Evolutionary conservation across 192 early-diverging fungal species (phyloP), one percentile per base, ranked within the genome.

Genomic region (Linnemannia zychae): DNA sequence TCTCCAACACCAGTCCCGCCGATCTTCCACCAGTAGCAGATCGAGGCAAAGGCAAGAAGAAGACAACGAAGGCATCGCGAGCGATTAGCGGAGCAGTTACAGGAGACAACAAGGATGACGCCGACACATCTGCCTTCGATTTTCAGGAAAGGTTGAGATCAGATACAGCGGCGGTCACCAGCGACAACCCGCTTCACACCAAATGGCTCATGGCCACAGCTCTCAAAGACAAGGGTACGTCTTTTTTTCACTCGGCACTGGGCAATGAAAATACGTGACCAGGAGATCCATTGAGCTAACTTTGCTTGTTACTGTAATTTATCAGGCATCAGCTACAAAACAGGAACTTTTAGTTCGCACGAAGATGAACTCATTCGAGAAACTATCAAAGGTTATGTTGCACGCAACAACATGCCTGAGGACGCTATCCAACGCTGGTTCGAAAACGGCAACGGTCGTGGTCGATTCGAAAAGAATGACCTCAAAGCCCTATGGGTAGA

Each of bases 171-270:
- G 70, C 67, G 12, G 74, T 75, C n/a, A 71, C 73, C n/a, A 85
- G 83, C 44, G 52, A 60, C 28, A 85, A 85, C 69, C 83, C 83
- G 6, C n/a, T 85, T 31, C 83, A 85, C 50, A 85, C 83, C 4
- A 85, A 85, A 50, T 85, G 83, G 83, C 74, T 85, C 20, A 85
- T 85, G 83, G 83, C 83, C 7, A 85, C 77, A 9, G 83, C 83
- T 11, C 47, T 85, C 17, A 85, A 85, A 37, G 83, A 85, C 31
- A 85, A 85, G 57, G 77, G 83, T 85, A 47, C 36, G 46, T 31
- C 0, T 48, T 9, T 12, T 28, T 28, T 50, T 15, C 52, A 31
- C 28, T 28, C 24, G 57, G 28, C 57, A 24, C 57, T 63, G 57
- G 28, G 11, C 13, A 38, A n/a, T 22, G 38, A 18, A 16, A 18